Evolutionary conservation across 768 basidiomycete genomes (phyloP).

Genomic region (Basidioascus undulatus): DNA sequence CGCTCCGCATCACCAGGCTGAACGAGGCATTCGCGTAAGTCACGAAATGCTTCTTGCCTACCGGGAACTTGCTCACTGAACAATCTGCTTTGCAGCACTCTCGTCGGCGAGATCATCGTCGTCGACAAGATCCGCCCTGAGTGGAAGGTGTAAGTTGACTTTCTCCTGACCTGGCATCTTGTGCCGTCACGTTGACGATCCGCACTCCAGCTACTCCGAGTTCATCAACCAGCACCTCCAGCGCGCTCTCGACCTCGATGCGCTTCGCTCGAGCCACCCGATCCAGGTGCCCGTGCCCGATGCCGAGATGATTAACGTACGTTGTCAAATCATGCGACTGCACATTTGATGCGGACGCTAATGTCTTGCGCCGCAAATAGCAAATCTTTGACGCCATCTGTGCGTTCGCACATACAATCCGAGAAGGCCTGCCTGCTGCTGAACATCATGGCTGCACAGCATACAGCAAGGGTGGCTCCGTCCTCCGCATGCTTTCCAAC

Average conservation of each 20-base stretch:
- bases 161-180: neutral
- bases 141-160: slow-evolving; percentile 46
- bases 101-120: slow-evolving; percentile 77
- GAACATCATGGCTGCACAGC: neutral
- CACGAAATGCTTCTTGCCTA: too few species aligned
- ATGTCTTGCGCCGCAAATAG: too few species aligned
- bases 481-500: slow-evolving; percentile 78
- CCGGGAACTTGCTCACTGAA: too few species aligned
- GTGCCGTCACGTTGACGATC: neutral
- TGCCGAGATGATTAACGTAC: slow-evolving; percentile 1
- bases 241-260: slow-evolving; percentile 55
- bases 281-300: slow-evolving; percentile 79
- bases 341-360: neutral
- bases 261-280: slow-evolving; percentile 69
- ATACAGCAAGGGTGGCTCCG: slow-evolving; percentile 23
- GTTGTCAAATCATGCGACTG: neutral
- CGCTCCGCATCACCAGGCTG: too few species aligned
- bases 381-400: slow-evolving; percentile 70
- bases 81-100: slow-evolving; percentile 4
- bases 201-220: slow-evolving; percentile 14
- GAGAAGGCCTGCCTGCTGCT: too few species aligned
- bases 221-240: slow-evolving; percentile 61
- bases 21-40: slow-evolving; percentile 50
- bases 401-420: too few species aligned
- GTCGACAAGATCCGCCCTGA: slow-evolving; percentile 43